Conservation (phyloP, 495 filamentous ascomycete species). For the Aspergillus egyptiacus region DNA sequence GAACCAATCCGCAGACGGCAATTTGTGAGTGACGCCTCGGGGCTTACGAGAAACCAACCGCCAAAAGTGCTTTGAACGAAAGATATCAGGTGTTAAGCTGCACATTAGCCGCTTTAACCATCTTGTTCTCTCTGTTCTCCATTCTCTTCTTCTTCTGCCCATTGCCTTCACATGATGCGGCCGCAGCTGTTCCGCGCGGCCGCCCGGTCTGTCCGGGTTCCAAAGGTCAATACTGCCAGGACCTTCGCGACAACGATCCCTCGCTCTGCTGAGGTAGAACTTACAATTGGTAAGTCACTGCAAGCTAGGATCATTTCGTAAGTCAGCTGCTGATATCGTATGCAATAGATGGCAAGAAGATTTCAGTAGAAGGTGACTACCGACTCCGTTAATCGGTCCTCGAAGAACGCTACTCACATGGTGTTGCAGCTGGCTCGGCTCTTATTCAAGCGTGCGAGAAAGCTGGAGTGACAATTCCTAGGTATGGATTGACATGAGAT, state of each 20-base stretch:
- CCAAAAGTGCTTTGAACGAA: conserved; percentile 34
- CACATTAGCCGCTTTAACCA: conserved; percentile 6
- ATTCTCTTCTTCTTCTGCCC: conserved; percentile 19
- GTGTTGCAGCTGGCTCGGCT: conserved; percentile 62
- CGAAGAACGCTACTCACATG: conserved; percentile 26
- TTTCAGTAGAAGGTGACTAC: conserved; percentile 81
- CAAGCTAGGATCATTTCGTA: conserved; percentile 17
- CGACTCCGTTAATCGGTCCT: background rate
- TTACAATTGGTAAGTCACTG: conserved; percentile 72
- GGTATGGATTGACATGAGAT: conserved; percentile 40
- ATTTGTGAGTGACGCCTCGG: conserved; percentile 32
- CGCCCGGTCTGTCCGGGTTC: conserved; percentile 66
- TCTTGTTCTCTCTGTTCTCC: conserved; percentile 12
- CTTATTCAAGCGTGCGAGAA: conserved; percentile 99
- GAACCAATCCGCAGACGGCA: conserved; percentile 33
- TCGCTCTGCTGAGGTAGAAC: conserved; percentile 83
- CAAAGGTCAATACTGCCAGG: conserved; percentile 56
- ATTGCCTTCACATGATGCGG: conserved; percentile 64
- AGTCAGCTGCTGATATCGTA: conserved; percentile 9
- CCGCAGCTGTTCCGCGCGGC: conserved; percentile 80
- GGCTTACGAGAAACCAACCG: conserved; percentile 25
- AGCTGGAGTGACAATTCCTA: conserved; percentile 83
- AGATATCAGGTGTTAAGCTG: conserved; percentile 23
- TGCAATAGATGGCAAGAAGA: conserved; percentile 81
- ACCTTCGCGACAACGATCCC: conserved; percentile 67